phyloP scores from a whole-genome alignment of 768 basidiomycete species.

The Amanita phalloides region DNA sequence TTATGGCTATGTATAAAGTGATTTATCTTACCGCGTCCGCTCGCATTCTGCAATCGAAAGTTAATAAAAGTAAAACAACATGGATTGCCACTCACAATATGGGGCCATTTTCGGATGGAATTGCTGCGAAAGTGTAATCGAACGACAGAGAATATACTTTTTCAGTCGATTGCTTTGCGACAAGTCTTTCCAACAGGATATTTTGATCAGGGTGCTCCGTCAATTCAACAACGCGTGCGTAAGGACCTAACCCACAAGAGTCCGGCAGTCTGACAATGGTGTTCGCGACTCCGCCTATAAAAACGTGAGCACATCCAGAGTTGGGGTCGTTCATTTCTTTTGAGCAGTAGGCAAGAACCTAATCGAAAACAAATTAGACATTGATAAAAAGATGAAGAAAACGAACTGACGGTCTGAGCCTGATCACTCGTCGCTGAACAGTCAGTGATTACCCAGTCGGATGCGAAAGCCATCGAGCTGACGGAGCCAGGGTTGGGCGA shows the following conservation, averaged over 20 bases:
- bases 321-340: slow-evolving; percentile 3
- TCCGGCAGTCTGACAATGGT: slow-evolving; percentile 15
- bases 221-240: slow-evolving; percentile 13
- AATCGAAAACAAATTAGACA: neutral
- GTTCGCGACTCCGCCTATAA: slow-evolving; percentile 12
- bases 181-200: slow-evolving; percentile 7
- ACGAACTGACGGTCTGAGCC: slow-evolving; percentile 7
- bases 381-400: neutral
- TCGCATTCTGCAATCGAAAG: neutral
- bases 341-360: slow-evolving; percentile 16
- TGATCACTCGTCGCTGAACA: slow-evolving; percentile 13
- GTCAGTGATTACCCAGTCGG: slow-evolving; percentile 14
- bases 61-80: neutral
- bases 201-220: slow-evolving; percentile 12
- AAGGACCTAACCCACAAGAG: slow-evolving; percentile 16
- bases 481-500: slow-evolving; percentile 15
- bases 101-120: slow-evolving; percentile 7
- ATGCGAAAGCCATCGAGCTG: slow-evolving; percentile 10
- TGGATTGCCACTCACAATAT: slow-evolving; percentile 6
- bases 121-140: slow-evolving; percentile 12
- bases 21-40: neutral
- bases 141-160: slow-evolving; percentile 10
- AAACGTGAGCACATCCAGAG: slow-evolving; percentile 14
- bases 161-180: slow-evolving; percentile 9
- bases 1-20: neutral